Evolutionary conservation across 148 eudicot species (phyloP).

Genomic region (Rhododendron ferrugineum): DNA sequence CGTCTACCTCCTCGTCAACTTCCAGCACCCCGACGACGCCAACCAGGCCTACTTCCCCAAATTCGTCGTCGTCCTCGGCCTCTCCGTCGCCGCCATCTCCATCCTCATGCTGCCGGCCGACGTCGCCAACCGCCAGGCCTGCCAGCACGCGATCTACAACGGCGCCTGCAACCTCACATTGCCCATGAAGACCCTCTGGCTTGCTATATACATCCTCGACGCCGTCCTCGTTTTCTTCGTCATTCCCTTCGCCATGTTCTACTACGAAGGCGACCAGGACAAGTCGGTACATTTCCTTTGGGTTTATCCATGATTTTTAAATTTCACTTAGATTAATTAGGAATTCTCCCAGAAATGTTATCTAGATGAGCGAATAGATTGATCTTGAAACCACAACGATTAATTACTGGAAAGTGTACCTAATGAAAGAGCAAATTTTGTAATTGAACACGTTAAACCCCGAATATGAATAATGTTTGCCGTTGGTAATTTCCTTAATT

Average conservation of each 20-base stretch:
- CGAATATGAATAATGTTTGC: neutral
- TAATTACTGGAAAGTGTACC: neutral
- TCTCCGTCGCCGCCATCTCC: constrained; percentile 81
- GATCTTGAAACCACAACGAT: neutral
- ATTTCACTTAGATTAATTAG: neutral
- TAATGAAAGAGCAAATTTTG: neutral
- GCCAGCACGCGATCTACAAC: constrained; percentile 79
- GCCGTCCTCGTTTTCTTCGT: constrained; percentile 86
- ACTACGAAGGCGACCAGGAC: constrained; percentile 98
- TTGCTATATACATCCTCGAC: constrained; percentile 69
- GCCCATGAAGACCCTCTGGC: constrained; percentile 97
- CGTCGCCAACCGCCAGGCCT: constrained; percentile 94
- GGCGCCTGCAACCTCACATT: constrained; percentile 90
- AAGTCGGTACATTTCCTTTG: constrained; percentile 37
- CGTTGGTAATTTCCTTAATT: neutral
- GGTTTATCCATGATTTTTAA: neutral
- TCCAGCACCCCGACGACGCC: constrained; percentile 90
- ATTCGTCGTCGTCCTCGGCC: constrained; percentile 91
- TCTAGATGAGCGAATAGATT: neutral
- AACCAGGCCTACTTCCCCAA: constrained; percentile 97
- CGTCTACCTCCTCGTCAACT: constrained; percentile 79
- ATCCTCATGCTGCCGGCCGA: constrained; percentile 96
- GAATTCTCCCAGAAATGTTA: neutral
- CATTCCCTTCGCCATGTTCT: constrained; percentile 93
- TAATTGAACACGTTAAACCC: neutral